Conservation (phyloP, 1,284 basidiomycete genomes). For the Ustilago nuda region DNA sequence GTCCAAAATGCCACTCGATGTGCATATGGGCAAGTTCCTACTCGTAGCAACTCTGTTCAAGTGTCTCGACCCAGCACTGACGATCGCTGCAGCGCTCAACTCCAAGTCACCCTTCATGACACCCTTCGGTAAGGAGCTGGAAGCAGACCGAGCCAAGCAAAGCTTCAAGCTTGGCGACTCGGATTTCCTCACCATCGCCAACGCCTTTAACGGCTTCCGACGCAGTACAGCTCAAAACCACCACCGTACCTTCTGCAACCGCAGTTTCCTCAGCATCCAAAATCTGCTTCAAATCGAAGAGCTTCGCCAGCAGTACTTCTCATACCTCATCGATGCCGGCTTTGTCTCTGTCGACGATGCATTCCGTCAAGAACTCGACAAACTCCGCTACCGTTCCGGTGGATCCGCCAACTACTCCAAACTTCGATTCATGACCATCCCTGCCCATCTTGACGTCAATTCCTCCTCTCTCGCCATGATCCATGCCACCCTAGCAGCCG, state of each 20-base stretch:
- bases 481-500: slow-evolving; percentile 85
- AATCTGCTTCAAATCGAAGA: slow-evolving; percentile 97
- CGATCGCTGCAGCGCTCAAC: slow-evolving; percentile 89
- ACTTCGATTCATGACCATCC: slow-evolving; percentile 79
- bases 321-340: slow-evolving; percentile 82
- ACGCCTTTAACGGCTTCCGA: slow-evolving; percentile 90
- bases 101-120: slow-evolving; percentile 89
- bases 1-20: slow-evolving; percentile 93
- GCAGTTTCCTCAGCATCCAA: slow-evolving; percentile 86
- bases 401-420: slow-evolving; percentile 71
- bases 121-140: slow-evolving; percentile 87
- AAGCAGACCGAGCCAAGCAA: slow-evolving; percentile 86
- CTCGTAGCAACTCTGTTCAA: slow-evolving; percentile 86
- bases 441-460: slow-evolving; percentile 79
- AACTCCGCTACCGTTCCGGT: slow-evolving; percentile 70
- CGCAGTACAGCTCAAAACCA: slow-evolving; percentile 77
- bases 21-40: slow-evolving; percentile 94
- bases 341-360: slow-evolving; percentile 81
- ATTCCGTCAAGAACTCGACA: slow-evolving; percentile 79
- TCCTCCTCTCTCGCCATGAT: slow-evolving; percentile 76
- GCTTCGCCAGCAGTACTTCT: slow-evolving; percentile 89
- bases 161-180: slow-evolving; percentile 87
- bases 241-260: slow-evolving; percentile 77
- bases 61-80: slow-evolving; percentile 93
- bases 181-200: slow-evolving; percentile 94